These are phyloP conservation scores for Didymella exigua DNA, from an alignment of 2,329 filamentous ascomycete genomes.

Conservation along the genomic window DNA sequence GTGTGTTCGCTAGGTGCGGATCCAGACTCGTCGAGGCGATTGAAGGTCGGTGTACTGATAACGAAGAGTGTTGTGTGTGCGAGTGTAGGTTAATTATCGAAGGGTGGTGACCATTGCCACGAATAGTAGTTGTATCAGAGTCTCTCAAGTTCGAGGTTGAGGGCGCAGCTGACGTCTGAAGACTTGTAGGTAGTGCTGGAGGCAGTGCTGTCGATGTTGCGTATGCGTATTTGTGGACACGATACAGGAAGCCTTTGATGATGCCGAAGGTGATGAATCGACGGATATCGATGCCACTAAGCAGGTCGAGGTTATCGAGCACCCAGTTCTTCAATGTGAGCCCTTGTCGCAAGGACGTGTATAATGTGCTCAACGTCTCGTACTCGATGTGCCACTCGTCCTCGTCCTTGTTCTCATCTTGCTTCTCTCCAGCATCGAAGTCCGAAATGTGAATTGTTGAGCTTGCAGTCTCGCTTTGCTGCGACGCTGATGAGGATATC, in stretches of 20 bases:
- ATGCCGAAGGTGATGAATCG: slow-evolving; percentile 94
- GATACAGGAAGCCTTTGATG: slow-evolving; percentile 92
- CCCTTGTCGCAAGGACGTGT: slow-evolving; percentile 82
- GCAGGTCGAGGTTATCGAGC: slow-evolving; percentile 71
- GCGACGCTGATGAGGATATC: slow-evolving; percentile 32
- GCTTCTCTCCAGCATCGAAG: slow-evolving; percentile 16
- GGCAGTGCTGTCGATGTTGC: slow-evolving; percentile 45
- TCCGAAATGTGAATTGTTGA: slow-evolving; percentile 25
- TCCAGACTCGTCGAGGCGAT: slow-evolving; percentile 20
- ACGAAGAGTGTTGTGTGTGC: slow-evolving; percentile 21
- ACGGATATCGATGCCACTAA: slow-evolving; percentile 82
- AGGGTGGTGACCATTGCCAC: slow-evolving; percentile 19
- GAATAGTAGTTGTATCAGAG: slow-evolving; percentile 27
- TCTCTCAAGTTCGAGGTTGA: slow-evolving; percentile 25
- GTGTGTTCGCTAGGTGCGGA: slow-evolving; percentile 8
- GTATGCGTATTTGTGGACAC: slow-evolving; percentile 89
- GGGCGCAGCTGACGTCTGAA: slow-evolving; percentile 29
- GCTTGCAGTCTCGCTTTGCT: slow-evolving; percentile 21
- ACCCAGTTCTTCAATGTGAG: slow-evolving; percentile 89
- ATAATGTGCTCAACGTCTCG: slow-evolving; percentile 73
- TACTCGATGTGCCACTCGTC: slow-evolving; percentile 26
- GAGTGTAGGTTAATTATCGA: slow-evolving; percentile 13
- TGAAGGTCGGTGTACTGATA: slow-evolving; percentile 28
- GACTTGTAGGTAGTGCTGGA: slow-evolving; percentile 35
- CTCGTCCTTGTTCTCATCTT: slow-evolving; percentile 20